A percentile compares a stretch with the other conserved stretches of the same genome.
Conservation (phyloP, 2,329 filamentous ascomycete species). For the Pseudogymnoascus sp. region DNA sequence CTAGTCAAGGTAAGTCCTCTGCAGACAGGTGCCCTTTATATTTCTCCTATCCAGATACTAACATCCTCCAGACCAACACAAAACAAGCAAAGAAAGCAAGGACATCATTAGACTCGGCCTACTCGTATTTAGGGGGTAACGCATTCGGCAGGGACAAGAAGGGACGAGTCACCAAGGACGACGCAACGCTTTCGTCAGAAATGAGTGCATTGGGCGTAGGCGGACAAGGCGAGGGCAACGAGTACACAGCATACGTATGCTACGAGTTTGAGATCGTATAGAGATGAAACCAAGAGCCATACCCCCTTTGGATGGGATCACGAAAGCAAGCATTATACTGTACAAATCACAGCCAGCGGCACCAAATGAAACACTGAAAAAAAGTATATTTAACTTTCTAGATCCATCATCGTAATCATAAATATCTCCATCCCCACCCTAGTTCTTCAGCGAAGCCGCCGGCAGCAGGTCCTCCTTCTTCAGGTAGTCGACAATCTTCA, state of each 20-base stretch:
- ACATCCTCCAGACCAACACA: slow-evolving; percentile 56
- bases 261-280: slow-evolving; percentile 77
- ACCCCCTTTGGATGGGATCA: slow-evolving; percentile 3
- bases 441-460: slow-evolving; percentile 18
- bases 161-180: slow-evolving; percentile 83
- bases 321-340: slow-evolving; percentile 2
- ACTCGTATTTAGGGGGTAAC: slow-evolving; percentile 89
- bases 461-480: slow-evolving; percentile 56
- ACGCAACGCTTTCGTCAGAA: slow-evolving; percentile 68
- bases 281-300: slow-evolving; percentile 10
- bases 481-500: slow-evolving; percentile 73
- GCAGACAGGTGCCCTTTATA: not conserved
- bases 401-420: slow-evolving; percentile 3
- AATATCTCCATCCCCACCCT: not conserved
- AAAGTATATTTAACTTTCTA: slow-evolving; percentile 1
- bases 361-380: not conserved
- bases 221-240: slow-evolving; percentile 57
- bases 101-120: slow-evolving; percentile 69
- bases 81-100: slow-evolving; percentile 76
- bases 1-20: slow-evolving; percentile 63
- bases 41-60: slow-evolving; percentile 15
- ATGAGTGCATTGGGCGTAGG: slow-evolving; percentile 68
- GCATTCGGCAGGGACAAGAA: slow-evolving; percentile 92
- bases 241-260: slow-evolving; percentile 95
- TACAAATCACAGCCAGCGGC: not conserved